A percentile compares a stretch with the other conserved stretches of the same genome.
Evolutionary conservation across 1,139 yeast genomes (phyloP).

Genomic region (Maudiozyma humilis): DNA sequence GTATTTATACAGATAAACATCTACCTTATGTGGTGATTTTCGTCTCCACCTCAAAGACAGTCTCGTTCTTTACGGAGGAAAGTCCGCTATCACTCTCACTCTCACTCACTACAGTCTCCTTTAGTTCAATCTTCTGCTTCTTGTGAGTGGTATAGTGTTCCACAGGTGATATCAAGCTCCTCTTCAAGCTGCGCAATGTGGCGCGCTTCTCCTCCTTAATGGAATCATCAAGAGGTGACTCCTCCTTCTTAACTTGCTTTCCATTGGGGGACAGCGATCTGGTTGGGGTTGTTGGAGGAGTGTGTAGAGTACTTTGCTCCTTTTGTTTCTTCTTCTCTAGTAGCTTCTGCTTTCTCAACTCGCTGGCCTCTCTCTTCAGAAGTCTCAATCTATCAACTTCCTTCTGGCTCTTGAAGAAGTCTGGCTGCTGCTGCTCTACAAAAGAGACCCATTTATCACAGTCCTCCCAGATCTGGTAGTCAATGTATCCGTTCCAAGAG

Average conservation of each 20-base stretch:
- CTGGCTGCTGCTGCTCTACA: conserved; percentile 25
- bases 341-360: conserved; percentile 20
- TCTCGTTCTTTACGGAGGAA: neutral
- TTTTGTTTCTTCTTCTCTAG: conserved; percentile 9
- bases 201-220: neutral
- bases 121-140: neutral
- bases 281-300: conserved; percentile 24
- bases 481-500: conserved; percentile 51
- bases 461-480: conserved; percentile 56
- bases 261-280: conserved; percentile 2
- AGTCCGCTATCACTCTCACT: conserved; percentile 1
- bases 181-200: conserved; percentile 6
- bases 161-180: conserved; percentile 9
- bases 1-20: too few relatives aligned
- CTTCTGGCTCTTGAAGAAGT: conserved; percentile 28
- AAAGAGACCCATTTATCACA: conserved; percentile 68
- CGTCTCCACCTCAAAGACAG: neutral
- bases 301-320: conserved; percentile 10
- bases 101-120: neutral
- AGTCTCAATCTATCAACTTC: conserved; percentile 25
- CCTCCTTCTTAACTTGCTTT: neutral
- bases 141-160: neutral
- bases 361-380: conserved; percentile 29
- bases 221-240: neutral
- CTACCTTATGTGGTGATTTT: neutral